Evolutionary conservation across 805 yeast species (phyloP).

Genomic region (Henningerozyma blattae): DNA sequence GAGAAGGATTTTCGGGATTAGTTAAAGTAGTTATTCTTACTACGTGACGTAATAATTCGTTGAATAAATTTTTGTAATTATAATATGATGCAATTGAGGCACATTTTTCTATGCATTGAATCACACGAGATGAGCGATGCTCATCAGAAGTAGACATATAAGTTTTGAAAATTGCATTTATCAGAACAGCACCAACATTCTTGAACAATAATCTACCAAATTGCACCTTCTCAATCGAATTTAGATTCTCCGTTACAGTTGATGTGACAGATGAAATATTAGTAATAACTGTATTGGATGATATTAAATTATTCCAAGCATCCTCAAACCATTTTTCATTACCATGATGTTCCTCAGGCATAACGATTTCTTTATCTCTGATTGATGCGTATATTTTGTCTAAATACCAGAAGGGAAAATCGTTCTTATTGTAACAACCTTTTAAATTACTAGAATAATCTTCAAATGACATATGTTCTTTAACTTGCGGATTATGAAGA

Average conservation of each 20-base stretch:
- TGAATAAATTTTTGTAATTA: constrained; percentile 43
- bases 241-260: constrained; percentile 10
- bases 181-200: constrained; percentile 48
- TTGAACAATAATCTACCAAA: constrained; percentile 68
- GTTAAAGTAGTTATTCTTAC: constrained; percentile 58
- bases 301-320: constrained; percentile 60
- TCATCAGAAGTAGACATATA: constrained; percentile 88
- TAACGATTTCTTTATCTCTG: constrained; percentile 72
- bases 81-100: constrained; percentile 64
- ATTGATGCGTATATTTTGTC: constrained; percentile 70
- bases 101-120: constrained; percentile 79
- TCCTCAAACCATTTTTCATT: constrained; percentile 86
- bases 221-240: constrained; percentile 28
- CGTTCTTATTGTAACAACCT: constrained; percentile 61
- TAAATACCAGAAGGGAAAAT: constrained; percentile 77
- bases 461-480: constrained; percentile 79
- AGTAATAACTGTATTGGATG: constrained; percentile 23
- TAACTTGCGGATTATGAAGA: constrained; percentile 79
- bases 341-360: constrained; percentile 95
- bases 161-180: constrained; percentile 61
- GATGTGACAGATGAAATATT: constrained; percentile 13
- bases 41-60: constrained; percentile 52
- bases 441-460: constrained; percentile 67
- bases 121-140: constrained; percentile 73
- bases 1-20: constrained; percentile 12